Evolutionary conservation across 805 yeast species (phyloP).

Genomic region (Yamadazyma laniorum): DNA sequence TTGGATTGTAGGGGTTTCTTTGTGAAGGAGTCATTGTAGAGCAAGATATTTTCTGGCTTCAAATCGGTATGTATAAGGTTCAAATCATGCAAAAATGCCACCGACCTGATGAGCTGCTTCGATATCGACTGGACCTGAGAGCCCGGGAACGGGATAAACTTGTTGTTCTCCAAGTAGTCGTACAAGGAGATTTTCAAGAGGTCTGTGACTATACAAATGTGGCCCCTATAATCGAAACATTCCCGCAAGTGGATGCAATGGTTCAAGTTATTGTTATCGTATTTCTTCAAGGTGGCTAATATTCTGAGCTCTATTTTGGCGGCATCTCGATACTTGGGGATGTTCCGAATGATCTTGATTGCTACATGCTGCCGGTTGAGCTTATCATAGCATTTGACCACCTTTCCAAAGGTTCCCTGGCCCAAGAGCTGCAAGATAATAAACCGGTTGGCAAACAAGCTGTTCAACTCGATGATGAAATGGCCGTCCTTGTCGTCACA

Average conservation of each 20-base stretch:
- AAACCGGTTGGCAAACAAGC: slow-evolving; percentile 72
- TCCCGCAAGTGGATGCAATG: slow-evolving; percentile 85
- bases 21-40: slow-evolving; percentile 51
- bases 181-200: slow-evolving; percentile 79
- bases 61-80: slow-evolving; percentile 92
- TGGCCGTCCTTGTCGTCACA: slow-evolving; percentile 76
- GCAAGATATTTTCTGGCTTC: slow-evolving; percentile 90
- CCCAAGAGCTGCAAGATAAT: slow-evolving; percentile 69
- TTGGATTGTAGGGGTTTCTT: slow-evolving; percentile 35
- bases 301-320: slow-evolving; percentile 89
- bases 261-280: slow-evolving; percentile 64
- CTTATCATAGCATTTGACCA: slow-evolving; percentile 76
- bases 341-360: slow-evolving; percentile 85
- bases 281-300: slow-evolving; percentile 65
- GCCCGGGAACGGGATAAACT: slow-evolving; percentile 89
- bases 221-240: slow-evolving; percentile 89
- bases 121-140: slow-evolving; percentile 88
- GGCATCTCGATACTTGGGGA: slow-evolving; percentile 93
- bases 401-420: slow-evolving; percentile 93
- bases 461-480: slow-evolving; percentile 58
- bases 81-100: slow-evolving; percentile 85
- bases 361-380: slow-evolving; percentile 67
- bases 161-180: slow-evolving; percentile 84
- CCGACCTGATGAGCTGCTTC: slow-evolving; percentile 79
- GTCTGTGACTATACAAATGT: slow-evolving; percentile 91